Conservation (phyloP, 2,329 filamentous ascomycete genomes). For the Fusarium newnesense region DNA sequence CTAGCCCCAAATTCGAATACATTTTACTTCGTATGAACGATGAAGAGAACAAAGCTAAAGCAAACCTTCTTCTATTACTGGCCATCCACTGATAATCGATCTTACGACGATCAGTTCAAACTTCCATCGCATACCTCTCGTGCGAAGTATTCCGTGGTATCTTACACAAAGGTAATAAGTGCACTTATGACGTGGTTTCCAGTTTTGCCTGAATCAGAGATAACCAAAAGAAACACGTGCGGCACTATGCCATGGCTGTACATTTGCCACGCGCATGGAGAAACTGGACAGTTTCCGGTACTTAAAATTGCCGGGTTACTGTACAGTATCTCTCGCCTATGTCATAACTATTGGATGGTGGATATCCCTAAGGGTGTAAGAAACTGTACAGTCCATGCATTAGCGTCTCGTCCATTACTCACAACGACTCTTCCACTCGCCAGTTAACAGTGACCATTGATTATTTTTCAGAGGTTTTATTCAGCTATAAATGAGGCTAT, state of each 20-base stretch:
- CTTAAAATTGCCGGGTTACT: neutral
- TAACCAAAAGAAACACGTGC: neutral
- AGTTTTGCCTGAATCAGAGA: neutral
- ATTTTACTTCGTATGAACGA: accelerated
- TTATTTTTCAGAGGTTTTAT: too few species aligned
- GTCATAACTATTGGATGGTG: neutral
- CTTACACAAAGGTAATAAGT: accelerated
- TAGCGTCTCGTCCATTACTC: neutral
- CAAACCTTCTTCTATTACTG: too few species aligned
- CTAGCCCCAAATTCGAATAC: accelerated
- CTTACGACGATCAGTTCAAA: neutral
- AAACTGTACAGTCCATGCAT: conserved; percentile 16
- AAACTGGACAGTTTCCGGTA: neutral
- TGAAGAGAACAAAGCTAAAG: too few species aligned
- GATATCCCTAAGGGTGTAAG: neutral
- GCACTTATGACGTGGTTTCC: accelerated
- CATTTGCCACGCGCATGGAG: neutral
- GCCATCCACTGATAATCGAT: neutral
- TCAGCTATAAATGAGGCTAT: neutral
- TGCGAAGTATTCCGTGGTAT: too few species aligned
- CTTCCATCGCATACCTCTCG: neutral
- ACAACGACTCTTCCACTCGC: neutral
- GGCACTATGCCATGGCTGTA: neutral
- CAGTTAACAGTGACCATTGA: accelerated
- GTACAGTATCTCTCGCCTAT: neutral